Conservation (phyloP, 371 early-diverging fungal genomes). For the Mucor sp. region DNA sequence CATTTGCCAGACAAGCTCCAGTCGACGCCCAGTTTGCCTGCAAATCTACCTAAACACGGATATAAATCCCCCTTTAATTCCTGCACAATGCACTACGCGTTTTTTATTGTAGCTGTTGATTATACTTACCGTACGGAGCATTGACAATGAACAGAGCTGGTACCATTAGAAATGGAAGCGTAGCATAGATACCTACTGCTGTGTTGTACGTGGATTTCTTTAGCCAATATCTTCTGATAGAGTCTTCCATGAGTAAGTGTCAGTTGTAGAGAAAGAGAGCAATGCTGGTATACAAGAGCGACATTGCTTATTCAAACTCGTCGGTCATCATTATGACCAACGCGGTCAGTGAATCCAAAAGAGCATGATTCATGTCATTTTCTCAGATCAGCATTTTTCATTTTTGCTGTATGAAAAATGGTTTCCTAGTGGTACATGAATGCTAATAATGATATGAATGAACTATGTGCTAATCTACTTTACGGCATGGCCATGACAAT, state of each 20-base stretch:
- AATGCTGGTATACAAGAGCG: too few species aligned
- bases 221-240: conserved; percentile 9
- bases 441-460: background rate
- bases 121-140: conserved; percentile 36
- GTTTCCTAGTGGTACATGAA: conserved; percentile 32
- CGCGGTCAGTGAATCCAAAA: background rate
- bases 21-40: conserved; percentile 27
- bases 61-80: background rate
- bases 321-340: background rate
- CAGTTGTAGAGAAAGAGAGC: background rate
- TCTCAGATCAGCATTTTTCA: too few species aligned
- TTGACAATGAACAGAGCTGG: conserved; percentile 15
- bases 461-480: background rate
- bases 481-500: conserved; percentile 34
- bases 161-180: conserved; percentile 19
- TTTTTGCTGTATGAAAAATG: too few species aligned
- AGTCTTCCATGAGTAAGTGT: background rate
- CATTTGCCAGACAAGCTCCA: conserved; percentile 34
- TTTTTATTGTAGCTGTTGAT: too few species aligned
- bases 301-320: background rate
- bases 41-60: conserved; percentile 22
- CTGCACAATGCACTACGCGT: background rate
- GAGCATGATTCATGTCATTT: background rate
- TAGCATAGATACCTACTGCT: conserved; percentile 19
- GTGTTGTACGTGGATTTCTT: conserved; percentile 21